These are phyloP conservation scores for Euphorbia lathyris DNA, from an alignment of 345 rosid species.

Conservation along the genomic window DNA sequence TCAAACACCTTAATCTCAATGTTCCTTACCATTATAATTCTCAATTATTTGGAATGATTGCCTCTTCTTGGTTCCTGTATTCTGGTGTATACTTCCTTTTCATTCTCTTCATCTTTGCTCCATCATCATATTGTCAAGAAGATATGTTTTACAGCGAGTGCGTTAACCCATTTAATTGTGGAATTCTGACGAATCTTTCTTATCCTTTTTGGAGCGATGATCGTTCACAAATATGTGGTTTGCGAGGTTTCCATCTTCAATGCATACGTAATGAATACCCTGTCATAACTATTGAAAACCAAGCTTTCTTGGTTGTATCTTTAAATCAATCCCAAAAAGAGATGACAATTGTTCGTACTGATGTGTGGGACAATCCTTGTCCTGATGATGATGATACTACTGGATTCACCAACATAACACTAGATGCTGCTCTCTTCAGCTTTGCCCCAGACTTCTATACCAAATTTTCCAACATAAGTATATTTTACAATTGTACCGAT, in stretches of 20 bases:
- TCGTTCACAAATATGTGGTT: slow-evolving; percentile 37
- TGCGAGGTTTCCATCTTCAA: slow-evolving; percentile 25
- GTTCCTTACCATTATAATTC: no score
- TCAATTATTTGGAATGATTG: no score
- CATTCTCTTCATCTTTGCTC: no score
- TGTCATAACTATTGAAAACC: background rate
- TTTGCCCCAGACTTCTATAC: background rate
- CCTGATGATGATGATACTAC: background rate
- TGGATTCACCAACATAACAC: background rate
- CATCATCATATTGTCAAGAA: no score
- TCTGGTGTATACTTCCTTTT: no score
- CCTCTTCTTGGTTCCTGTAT: no score
- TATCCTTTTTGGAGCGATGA: slow-evolving; percentile 56
- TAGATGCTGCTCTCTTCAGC: background rate
- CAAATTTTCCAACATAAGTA: slow-evolving; percentile 14
- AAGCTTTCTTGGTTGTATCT: slow-evolving; percentile 12
- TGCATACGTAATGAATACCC: slow-evolving; percentile 18
- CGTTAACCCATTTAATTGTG: no score
- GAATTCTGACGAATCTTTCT: background rate
- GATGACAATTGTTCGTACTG: slow-evolving; percentile 27
- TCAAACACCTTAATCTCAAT: no score
- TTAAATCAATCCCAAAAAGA: fast-evolving
- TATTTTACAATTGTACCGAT: slow-evolving; percentile 28
- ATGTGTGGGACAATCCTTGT: slow-evolving; percentile 19
- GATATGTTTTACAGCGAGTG: no score